Evolutionary conservation across 176 grass and related monocot species (phyloP).

Genomic region (Alopecurus myosuroides): DNA sequence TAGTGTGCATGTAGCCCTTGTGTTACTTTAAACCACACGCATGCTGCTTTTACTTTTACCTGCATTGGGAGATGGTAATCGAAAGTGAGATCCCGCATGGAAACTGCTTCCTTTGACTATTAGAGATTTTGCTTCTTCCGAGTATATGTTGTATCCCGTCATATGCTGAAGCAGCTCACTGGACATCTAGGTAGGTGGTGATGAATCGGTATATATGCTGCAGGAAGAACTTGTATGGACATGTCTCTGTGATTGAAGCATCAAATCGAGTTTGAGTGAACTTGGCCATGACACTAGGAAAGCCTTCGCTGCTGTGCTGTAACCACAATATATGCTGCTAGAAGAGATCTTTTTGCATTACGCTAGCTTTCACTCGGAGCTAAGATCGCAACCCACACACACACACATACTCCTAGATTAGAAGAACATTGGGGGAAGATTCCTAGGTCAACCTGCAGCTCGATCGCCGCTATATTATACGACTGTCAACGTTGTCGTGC

Average conservation of each 20-base stretch:
- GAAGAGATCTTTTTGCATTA: background rate
- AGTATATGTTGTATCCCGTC: constrained; percentile 18
- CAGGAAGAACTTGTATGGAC: background rate
- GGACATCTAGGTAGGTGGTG: background rate
- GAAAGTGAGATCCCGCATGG: constrained; percentile 43
- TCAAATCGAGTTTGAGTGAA: background rate
- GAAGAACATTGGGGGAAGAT: background rate
- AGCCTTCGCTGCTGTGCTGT: background rate
- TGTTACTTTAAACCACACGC: background rate
- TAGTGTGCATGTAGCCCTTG: background rate
- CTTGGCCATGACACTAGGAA: background rate
- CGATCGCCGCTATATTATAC: constrained; percentile 3
- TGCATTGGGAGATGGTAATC: constrained; percentile 23
- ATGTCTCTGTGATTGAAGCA: background rate
- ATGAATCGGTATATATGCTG: background rate
- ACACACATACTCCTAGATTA: too few relatives aligned
- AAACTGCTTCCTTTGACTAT: constrained; percentile 55
- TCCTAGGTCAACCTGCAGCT: constrained; percentile 32
- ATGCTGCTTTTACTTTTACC: constrained; percentile 20
- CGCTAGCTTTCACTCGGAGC: background rate
- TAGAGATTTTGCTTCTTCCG: constrained; percentile 20
- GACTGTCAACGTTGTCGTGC: background rate
- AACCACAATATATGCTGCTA: background rate
- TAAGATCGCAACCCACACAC: background rate
- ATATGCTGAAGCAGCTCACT: background rate